These are phyloP conservation scores for Hippophae rhamnoides DNA, from an alignment of 306 rosid genomes.

Conservation along the genomic window DNA sequence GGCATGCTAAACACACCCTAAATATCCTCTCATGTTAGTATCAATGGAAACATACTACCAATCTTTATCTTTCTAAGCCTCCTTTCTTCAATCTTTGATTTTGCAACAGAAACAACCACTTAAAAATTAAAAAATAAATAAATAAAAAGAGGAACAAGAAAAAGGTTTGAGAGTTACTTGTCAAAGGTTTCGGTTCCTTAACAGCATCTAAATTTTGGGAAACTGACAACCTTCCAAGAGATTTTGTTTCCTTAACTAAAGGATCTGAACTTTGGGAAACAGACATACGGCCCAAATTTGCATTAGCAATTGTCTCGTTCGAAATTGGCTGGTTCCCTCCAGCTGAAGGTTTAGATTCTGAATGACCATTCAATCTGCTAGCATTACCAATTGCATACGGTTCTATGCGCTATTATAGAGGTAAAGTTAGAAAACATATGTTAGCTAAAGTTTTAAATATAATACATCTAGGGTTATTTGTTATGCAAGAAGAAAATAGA, in stretches of 20 bases:
- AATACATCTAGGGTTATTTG: constrained; percentile 6
- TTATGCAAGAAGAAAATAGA: background rate
- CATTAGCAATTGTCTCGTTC: constrained; percentile 56
- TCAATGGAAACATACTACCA: no score
- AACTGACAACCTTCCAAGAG: constrained; percentile 85
- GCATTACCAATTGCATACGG: constrained; percentile 60
- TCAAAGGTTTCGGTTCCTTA: constrained; percentile 66
- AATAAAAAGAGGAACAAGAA: constrained; percentile 1
- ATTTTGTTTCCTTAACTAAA: constrained; percentile 63
- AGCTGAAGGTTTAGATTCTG: constrained; percentile 61
- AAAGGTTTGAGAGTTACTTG: constrained; percentile 40
- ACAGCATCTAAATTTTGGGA: constrained; percentile 77
- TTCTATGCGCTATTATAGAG: constrained; percentile 69
- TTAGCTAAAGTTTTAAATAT: background rate
- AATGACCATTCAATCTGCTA: constrained; percentile 60
- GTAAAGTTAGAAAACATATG: constrained; percentile 16
- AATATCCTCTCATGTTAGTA: no score
- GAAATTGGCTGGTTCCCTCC: constrained; percentile 53
- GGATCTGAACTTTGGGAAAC: constrained; percentile 75
- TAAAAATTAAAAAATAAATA: constrained; percentile 6
- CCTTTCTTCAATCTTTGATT: no score
- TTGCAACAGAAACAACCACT: no score
- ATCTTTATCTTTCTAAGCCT: no score
- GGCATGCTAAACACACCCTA: no score
- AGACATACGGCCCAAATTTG: constrained; percentile 45